Percentiles rank a stretch among this genome's conserved stretches.
These are phyloP conservation scores for Starmerella cellae DNA, from an alignment of 805 yeast species.

Conservation along the genomic window DNA sequence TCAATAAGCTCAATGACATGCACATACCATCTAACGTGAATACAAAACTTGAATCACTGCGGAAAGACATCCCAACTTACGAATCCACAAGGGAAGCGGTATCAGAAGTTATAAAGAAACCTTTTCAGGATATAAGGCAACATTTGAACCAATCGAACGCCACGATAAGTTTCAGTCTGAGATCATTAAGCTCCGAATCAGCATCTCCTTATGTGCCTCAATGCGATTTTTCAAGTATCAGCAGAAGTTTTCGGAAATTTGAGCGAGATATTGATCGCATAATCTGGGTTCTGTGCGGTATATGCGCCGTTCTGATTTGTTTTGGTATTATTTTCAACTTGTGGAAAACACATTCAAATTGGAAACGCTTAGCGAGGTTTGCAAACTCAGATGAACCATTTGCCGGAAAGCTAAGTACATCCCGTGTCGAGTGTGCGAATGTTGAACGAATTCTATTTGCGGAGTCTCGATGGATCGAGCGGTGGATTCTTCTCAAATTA, in stretches of 20 bases:
- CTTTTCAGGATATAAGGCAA: slow-evolving; percentile 41
- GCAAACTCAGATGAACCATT: too few relatives aligned
- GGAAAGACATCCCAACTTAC: slow-evolving; percentile 50
- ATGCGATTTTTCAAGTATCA: background rate
- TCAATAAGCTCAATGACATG: slow-evolving; percentile 42
- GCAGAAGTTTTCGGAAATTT: slow-evolving; percentile 6
- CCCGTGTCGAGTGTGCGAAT: too few relatives aligned
- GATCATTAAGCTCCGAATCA: background rate
- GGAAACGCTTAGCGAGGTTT: too few relatives aligned
- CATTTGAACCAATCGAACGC: slow-evolving; percentile 25
- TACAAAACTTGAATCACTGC: slow-evolving; percentile 39
- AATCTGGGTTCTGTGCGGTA: slow-evolving; percentile 2
- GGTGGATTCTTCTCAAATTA: background rate
- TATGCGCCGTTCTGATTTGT: slow-evolving; percentile 9
- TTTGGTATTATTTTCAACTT: slow-evolving; percentile 4
- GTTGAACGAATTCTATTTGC: too few relatives aligned
- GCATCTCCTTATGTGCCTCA: background rate
- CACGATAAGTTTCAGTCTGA: background rate
- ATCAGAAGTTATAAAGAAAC: slow-evolving; percentile 39
- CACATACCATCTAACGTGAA: slow-evolving; percentile 52
- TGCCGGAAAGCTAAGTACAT: too few relatives aligned
- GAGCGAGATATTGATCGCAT: slow-evolving; percentile 1
- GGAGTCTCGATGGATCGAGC: background rate
- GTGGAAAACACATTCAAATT: slow-evolving; percentile 6
- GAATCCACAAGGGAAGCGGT: slow-evolving; percentile 50